Evolutionary conservation across 2,329 filamentous ascomycete genomes (phyloP).

Genomic region (Monosporascus sp.): DNA sequence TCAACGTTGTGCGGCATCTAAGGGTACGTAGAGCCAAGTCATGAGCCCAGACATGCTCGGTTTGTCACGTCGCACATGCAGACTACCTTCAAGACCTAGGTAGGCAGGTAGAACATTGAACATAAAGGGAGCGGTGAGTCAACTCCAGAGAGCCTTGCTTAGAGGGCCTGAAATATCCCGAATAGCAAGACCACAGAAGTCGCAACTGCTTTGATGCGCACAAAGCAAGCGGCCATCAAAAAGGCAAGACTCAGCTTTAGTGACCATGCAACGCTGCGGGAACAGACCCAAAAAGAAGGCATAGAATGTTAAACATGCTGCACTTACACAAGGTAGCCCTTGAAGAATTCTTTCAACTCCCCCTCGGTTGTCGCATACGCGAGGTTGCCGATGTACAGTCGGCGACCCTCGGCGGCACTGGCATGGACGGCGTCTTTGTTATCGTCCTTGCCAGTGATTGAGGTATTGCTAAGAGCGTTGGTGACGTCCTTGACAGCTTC

Average conservation of each 20-base stretch:
- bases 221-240: not conserved
- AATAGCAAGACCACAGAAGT: not conserved
- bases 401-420: constrained; percentile 96
- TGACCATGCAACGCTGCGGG: not conserved
- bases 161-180: not conserved
- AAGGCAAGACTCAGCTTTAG: not conserved
- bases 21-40: not conserved
- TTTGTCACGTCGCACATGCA: not conserved
- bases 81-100: not conserved
- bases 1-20: not conserved
- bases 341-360: constrained; percentile 99
- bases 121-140: not conserved
- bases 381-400: constrained; percentile 99
- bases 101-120: not conserved
- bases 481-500: constrained; percentile 71
- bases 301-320: not conserved
- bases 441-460: constrained; percentile 56
- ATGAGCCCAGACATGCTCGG: not conserved
- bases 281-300: constrained; percentile 1
- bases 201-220: not conserved
- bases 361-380: constrained; percentile 99
- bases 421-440: constrained; percentile 83
- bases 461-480: constrained; percentile 67
- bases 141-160: not conserved
- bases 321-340: constrained; percentile 98